phyloP scores from a whole-genome alignment of 169 alveolate genomes.

The Plasmodium adleri region DNA sequence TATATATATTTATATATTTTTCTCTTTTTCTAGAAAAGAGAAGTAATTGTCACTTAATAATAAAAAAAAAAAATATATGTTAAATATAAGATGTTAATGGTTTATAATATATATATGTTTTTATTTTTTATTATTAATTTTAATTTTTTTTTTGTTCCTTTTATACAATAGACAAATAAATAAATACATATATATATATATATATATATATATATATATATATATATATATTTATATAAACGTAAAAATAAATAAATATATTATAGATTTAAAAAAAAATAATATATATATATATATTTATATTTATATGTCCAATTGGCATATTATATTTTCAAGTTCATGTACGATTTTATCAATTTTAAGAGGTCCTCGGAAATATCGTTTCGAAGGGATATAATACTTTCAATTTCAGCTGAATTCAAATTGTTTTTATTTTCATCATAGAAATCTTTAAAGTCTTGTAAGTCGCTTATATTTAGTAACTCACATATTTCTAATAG shows the following conservation, averaged over 20 bases:
- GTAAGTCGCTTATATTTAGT: constrained; percentile 53
- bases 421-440: constrained; percentile 63
- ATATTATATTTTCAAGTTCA: constrained; percentile 8
- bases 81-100: background rate
- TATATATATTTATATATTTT: background rate
- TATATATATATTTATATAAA: background rate
- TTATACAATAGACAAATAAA: background rate
- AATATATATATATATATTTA: background rate
- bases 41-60: background rate
- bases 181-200: background rate
- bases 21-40: background rate
- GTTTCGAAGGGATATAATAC: constrained; percentile 41
- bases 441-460: constrained; percentile 69
- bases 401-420: constrained; percentile 32
- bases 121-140: no score
- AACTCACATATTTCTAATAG: constrained; percentile 66
- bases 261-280: background rate
- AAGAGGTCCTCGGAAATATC: constrained; percentile 56
- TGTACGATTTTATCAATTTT: constrained; percentile 28
- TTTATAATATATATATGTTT: no score
- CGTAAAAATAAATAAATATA: background rate
- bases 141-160: no score
- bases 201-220: background rate
- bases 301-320: background rate
- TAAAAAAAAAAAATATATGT: background rate